phyloP scores from a whole-genome alignment of 768 basidiomycete species.

The Artomyces pyxidatus region DNA sequence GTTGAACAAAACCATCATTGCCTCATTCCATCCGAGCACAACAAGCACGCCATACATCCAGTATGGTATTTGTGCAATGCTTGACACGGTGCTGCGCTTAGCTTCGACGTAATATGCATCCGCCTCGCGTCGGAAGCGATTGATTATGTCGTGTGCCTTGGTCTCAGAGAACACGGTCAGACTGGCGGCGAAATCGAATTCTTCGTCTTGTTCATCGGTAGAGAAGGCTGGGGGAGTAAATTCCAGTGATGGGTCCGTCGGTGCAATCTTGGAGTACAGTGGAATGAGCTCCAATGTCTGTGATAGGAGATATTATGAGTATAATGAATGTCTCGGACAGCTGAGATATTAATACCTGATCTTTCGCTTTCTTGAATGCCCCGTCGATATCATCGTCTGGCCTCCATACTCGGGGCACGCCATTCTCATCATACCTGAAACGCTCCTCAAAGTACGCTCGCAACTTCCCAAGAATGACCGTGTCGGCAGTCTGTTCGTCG shows the following conservation, averaged over 20 bases:
- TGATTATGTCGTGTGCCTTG: slow-evolving; percentile 67
- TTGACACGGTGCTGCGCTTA: slow-evolving; percentile 90
- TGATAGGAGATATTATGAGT: not conserved
- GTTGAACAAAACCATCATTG: slow-evolving; percentile 92
- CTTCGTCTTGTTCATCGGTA: slow-evolving; percentile 36
- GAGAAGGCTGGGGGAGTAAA: slow-evolving; percentile 57
- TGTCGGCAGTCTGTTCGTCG: slow-evolving; percentile 87
- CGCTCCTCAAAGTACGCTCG: slow-evolving; percentile 87
- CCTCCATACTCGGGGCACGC: slow-evolving; percentile 96
- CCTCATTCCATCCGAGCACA: slow-evolving; percentile 96
- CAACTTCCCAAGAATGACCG: slow-evolving; percentile 77
- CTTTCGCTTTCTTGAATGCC: slow-evolving; percentile 87
- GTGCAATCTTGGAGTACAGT: slow-evolving; percentile 75
- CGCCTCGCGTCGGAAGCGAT: slow-evolving; percentile 86
- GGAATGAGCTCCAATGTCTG: slow-evolving; percentile 86
- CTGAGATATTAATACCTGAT: slow-evolving; percentile 46
- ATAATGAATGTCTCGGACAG: not conserved
- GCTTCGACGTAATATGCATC: slow-evolving; percentile 98
- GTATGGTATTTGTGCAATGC: slow-evolving; percentile 86
- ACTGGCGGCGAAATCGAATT: slow-evolving; percentile 76
- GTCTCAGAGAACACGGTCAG: slow-evolving; percentile 80
- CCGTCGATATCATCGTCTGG: slow-evolving; percentile 95
- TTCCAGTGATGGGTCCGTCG: slow-evolving; percentile 53
- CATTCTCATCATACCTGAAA: slow-evolving; percentile 91
- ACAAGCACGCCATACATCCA: slow-evolving; percentile 95